A percentile compares a stretch with the other conserved stretches of the same genome.
phyloP scores from a whole-genome alignment of 2,329 filamentous ascomycete genomes.

The Harringtonia aguacate region DNA sequence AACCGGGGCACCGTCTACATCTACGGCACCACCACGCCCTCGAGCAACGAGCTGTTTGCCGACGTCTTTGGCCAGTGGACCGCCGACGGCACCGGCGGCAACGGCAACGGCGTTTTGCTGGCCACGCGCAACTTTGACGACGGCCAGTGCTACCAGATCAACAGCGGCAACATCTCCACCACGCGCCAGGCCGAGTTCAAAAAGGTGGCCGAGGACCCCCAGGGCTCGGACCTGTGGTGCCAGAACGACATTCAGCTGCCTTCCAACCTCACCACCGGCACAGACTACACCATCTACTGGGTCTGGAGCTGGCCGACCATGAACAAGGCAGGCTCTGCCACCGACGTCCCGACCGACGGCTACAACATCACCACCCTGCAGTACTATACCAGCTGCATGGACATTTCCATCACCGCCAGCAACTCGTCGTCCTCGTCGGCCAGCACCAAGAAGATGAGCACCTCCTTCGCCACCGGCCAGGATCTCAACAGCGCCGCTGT shows the following conservation, averaged over 20 bases:
- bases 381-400: conserved; percentile 35
- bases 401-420: conserved; percentile 13
- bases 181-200: conserved; percentile 47
- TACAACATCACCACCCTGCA: conserved; percentile 19
- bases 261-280: conserved; percentile 45
- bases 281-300: conserved; percentile 80
- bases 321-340: conserved; percentile 20
- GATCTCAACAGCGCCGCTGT: conserved; percentile 33
- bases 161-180: conserved; percentile 44
- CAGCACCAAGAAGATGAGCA: conserved; percentile 2
- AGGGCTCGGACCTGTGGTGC: conserved; percentile 58
- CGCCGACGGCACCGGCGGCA: conserved; percentile 66
- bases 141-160: conserved; percentile 77
- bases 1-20: conserved; percentile 65
- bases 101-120: conserved; percentile 65
- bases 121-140: conserved; percentile 79
- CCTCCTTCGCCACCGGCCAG: conserved; percentile 22
- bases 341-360: conserved; percentile 22
- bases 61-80: conserved; percentile 76
- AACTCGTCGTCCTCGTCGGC: not conserved
- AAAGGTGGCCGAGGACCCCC: conserved; percentile 35
- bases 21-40: conserved; percentile 57
- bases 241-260: conserved; percentile 76
- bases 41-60: conserved; percentile 32
- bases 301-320: conserved; percentile 86